These are phyloP conservation scores for Tulasnella sp. DNA, from an alignment of 768 basidiomycete genomes.

Conservation along the genomic window DNA sequence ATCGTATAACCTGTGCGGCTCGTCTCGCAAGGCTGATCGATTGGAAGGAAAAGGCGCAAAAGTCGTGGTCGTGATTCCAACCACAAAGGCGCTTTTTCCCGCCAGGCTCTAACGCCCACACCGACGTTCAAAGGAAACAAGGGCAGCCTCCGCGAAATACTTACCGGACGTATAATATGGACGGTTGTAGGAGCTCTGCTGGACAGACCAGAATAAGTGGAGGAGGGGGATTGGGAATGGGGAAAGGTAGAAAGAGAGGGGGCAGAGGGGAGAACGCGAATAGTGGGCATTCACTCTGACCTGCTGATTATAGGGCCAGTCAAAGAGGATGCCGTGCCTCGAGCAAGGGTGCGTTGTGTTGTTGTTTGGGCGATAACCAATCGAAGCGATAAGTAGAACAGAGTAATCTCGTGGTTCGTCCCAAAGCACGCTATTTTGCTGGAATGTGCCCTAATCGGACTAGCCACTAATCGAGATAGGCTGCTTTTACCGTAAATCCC, in stretches of 20 bases:
- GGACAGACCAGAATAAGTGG: background rate
- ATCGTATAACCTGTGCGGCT: background rate
- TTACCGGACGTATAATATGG: background rate
- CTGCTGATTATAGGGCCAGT: background rate
- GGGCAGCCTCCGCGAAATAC: background rate
- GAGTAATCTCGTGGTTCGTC: conserved; percentile 3
- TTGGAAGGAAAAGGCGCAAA: background rate
- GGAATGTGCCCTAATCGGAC: background rate
- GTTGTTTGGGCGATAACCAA: conserved; percentile 1
- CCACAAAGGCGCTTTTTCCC: background rate
- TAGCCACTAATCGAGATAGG: background rate
- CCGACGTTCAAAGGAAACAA: background rate
- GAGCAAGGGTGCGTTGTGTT: background rate
- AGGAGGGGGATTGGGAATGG: conserved; percentile 2
- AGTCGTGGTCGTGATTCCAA: background rate
- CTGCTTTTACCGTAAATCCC: background rate
- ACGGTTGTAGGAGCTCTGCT: background rate
- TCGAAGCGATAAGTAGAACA: background rate
- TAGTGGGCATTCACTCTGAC: background rate
- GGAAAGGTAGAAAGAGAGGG: background rate
- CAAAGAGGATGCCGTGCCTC: background rate
- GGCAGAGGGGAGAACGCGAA: background rate
- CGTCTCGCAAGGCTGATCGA: background rate
- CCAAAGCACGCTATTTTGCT: conserved; percentile 1
- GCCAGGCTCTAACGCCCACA: background rate